Evolutionary conservation across 1,284 basidiomycete species (phyloP), one percentile per base, ranked within the genome.

Genomic region (Fomitopsis palustris): DNA sequence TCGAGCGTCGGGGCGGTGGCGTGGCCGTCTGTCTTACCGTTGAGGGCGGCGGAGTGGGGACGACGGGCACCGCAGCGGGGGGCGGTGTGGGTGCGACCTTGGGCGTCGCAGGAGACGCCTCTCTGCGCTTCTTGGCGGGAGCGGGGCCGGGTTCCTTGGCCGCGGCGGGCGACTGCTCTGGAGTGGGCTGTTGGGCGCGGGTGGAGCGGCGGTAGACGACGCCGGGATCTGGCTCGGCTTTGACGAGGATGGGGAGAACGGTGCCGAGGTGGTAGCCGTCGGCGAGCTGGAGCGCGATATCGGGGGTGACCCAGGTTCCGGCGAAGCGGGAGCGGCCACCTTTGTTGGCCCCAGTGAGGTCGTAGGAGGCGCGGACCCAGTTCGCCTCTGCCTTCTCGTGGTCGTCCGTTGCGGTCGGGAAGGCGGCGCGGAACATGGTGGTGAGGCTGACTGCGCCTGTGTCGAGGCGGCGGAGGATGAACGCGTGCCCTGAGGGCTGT

Each of bases 351-450:
- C 88, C 87, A 7, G 83, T 70, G 55, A 89, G 84, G 72, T 97
- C 92, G 75, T 85, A 93, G 65, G 79, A 84, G 27, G 87, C 83
- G 69, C 91, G 92, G 61, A 95, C 88, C 91, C 92, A 98, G 54
- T 85, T 82, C 66, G 92, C 85, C 75, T 99, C 96, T 33, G 77
- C 77, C 70, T 86, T 87, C 75, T 98, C 96, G 21, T 90, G 87
- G 49, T 83, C 81, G 2, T 94, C 92, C 33, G 81, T 77, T 0
- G 95, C 92, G 56, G 81, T 85, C 9, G 97, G 96, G 77, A 96
- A 99, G 0, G 96, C 95, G 27, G 96, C 94, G 66, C 95, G 93
- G 81, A 95, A 98, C 93, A 99, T 97, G 62, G 96, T 97, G 5
- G 95, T 97, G 19, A 96, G 87, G 61, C 92, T 95, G 74, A 99